Evolutionary conservation across 2,329 filamentous ascomycete species (phyloP).

Genomic region (Coleophoma crateriformis): DNA sequence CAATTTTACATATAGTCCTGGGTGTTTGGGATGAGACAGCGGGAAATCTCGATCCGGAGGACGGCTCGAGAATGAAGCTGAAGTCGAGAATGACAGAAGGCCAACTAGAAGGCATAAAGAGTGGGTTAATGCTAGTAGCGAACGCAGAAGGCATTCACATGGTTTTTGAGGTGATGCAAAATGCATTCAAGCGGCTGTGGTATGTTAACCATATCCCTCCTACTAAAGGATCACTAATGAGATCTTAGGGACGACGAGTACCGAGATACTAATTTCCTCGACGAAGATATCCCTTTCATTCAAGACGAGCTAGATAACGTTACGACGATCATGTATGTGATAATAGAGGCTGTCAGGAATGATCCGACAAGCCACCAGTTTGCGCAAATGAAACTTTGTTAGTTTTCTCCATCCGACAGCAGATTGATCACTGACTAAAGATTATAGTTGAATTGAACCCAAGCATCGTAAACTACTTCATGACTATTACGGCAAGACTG

Average conservation of each 20-base stretch:
- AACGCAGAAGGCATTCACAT: constrained; percentile 33
- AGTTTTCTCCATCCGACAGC: constrained; percentile 21
- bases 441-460: constrained; percentile 52
- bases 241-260: constrained; percentile 26
- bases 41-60: constrained; percentile 34
- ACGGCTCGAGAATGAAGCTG: constrained; percentile 38
- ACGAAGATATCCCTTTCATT: constrained; percentile 27
- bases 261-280: constrained; percentile 20
- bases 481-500: constrained; percentile 61
- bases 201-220: constrained; percentile 16
- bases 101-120: constrained; percentile 55
- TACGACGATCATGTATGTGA: constrained; percentile 58
- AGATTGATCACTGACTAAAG: neutral
- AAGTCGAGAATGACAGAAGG: constrained; percentile 43
- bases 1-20: constrained; percentile 56
- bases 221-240: too few relatives aligned
- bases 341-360: constrained; percentile 50
- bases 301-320: constrained; percentile 58
- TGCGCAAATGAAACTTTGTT: constrained; percentile 39
- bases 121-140: constrained; percentile 44
- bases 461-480: constrained; percentile 64
- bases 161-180: constrained; percentile 24
- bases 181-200: constrained; percentile 23
- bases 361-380: constrained; percentile 40
- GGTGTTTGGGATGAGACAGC: constrained; percentile 69